A percentile compares a stretch with the other conserved stretches of the same genome.
Evolutionary conservation across 176 grass and related monocot genomes (phyloP).

Genomic region (Echinochloa phyllopogon): DNA sequence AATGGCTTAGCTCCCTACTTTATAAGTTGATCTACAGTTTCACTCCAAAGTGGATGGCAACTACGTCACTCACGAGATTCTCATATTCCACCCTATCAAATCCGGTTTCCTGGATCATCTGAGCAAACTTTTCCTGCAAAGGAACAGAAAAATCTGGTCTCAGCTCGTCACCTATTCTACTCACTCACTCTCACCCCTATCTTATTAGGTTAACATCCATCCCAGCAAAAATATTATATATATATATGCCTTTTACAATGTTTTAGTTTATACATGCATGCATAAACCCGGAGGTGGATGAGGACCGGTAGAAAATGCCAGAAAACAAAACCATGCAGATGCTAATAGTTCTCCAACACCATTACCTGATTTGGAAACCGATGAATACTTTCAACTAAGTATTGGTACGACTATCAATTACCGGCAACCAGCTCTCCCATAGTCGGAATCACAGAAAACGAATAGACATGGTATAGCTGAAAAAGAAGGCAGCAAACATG

Average conservation of each 20-base stretch:
- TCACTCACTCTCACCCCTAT: too few relatives aligned
- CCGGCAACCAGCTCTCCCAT: conserved; percentile 85
- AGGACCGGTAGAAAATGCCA: background rate
- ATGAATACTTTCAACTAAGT: conserved; percentile 91
- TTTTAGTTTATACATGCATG: background rate
- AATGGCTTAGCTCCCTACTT: background rate
- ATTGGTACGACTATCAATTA: conserved; percentile 82
- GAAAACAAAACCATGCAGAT: conserved; percentile 1
- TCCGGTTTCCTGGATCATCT: conserved; percentile 89
- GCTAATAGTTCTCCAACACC: background rate
- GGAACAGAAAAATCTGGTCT: conserved; percentile 13
- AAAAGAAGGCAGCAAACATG: conserved; percentile 10
- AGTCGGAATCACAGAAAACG: conserved; percentile 91
- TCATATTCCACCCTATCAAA: conserved; percentile 89
- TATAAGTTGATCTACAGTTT: conserved; percentile 53
- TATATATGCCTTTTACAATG: background rate
- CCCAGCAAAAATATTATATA: background rate
- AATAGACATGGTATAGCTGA: conserved; percentile 82
- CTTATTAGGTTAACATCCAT: background rate
- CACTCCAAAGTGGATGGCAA: conserved; percentile 93
- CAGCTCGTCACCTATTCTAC: background rate
- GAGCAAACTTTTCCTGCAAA: conserved; percentile 79
- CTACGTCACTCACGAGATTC: conserved; percentile 89
- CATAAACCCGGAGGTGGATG: background rate
- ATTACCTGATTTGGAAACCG: conserved; percentile 84